phyloP scores from a whole-genome alignment of 352 stramenopile species.

The Peronospora farinosa region DNA sequence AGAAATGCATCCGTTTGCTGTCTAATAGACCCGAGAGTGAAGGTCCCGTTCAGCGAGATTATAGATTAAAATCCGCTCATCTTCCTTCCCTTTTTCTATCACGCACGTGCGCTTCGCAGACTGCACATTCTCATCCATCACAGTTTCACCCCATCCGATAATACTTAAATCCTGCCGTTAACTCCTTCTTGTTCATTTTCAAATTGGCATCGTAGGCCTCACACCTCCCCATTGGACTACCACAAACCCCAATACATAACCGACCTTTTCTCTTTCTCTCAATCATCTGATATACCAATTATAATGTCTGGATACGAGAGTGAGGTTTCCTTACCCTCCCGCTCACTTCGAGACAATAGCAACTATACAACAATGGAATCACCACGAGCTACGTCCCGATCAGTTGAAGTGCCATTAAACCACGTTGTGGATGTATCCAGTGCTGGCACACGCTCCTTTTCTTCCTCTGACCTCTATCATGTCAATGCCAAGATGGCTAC shows the following conservation, averaged over 20 bases:
- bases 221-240: background rate
- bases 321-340: constrained; percentile 25
- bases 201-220: constrained; percentile 23
- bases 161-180: background rate
- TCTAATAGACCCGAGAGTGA: constrained; percentile 4
- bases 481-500: constrained; percentile 25
- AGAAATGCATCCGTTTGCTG: background rate
- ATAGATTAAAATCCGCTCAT: constrained; percentile 20
- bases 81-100: constrained; percentile 13
- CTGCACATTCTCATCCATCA: constrained; percentile 24
- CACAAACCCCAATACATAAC: background rate
- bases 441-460: constrained; percentile 23
- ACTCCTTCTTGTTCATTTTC: constrained; percentile 19
- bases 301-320: constrained; percentile 35
- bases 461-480: constrained; percentile 26
- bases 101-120: constrained; percentile 19
- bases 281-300: background rate
- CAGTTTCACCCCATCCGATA: constrained; percentile 4
- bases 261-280: background rate
- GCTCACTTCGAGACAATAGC: constrained; percentile 20
- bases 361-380: constrained; percentile 25
- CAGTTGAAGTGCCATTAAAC: constrained; percentile 15
- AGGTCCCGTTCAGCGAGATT: constrained; percentile 24
- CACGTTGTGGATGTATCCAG: constrained; percentile 26
- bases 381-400: constrained; percentile 16